Conservation (phyloP, 2,329 filamentous ascomycete species). For the Fusarium palustre region DNA sequence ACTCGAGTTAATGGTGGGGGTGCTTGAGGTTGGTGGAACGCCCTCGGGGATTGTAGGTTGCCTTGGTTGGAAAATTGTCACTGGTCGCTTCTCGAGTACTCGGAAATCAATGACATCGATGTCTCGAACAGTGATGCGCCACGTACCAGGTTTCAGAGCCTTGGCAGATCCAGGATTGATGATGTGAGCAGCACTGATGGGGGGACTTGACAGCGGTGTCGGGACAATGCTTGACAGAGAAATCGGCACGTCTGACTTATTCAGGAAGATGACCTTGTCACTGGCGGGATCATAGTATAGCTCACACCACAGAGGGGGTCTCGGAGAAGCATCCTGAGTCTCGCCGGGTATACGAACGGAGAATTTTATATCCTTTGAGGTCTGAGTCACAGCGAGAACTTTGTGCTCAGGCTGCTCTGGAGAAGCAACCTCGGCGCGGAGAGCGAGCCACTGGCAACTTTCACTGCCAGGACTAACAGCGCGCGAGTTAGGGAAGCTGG, state of each 20-base stretch:
- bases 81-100: constrained; percentile 66
- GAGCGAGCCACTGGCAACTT: constrained; percentile 67
- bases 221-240: constrained; percentile 62
- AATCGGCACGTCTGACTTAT: constrained; percentile 67
- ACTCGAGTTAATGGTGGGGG: constrained; percentile 58
- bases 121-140: constrained; percentile 64
- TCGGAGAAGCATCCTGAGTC: constrained; percentile 55
- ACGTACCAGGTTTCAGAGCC: constrained; percentile 65
- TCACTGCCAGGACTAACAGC: constrained; percentile 68
- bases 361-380: constrained; percentile 69
- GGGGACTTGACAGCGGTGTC: constrained; percentile 53
- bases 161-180: constrained; percentile 60
- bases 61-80: constrained; percentile 54
- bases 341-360: constrained; percentile 67
- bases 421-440: constrained; percentile 66
- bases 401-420: constrained; percentile 66
- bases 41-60: constrained; percentile 46
- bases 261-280: constrained; percentile 68
- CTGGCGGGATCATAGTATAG: constrained; percentile 70
- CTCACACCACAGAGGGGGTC: constrained; percentile 68
- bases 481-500: constrained; percentile 62
- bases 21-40: constrained; percentile 47
- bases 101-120: constrained; percentile 68
- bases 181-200: constrained; percentile 57
- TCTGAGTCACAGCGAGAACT: constrained; percentile 71